Evolutionary conservation across 1,284 basidiomycete species (phyloP), one percentile per base, ranked within the genome.

Genomic region (Kalmanozyma brasiliensis): DNA sequence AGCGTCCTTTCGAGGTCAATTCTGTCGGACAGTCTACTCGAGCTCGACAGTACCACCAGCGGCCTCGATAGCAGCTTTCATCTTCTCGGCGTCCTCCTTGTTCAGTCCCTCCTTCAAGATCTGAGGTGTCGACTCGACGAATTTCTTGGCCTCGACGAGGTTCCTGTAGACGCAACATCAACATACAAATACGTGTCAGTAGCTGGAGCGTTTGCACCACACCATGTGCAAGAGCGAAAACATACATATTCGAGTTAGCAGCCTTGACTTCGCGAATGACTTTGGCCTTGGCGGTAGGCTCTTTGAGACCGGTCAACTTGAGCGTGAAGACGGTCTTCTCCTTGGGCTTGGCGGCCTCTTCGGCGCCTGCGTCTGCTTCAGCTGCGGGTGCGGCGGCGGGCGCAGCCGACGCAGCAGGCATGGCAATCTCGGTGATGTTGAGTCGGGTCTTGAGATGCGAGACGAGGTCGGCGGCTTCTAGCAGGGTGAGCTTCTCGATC

Each of bases 281-380:
- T 86, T 99, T 99, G 37, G 96, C 92, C 84, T 99, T 82, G 19
- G 80, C 80, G 11, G 66, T 69, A n/a, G 79, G 64, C n/a, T 78
- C 72, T 47, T 76, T 74, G 14, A 82, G 55, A 14, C 77, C 79
- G 22, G 59, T 66, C 26, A 82, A 64, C 42, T 90, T 95, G 80
- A 98, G 89, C 75, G 90, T 95, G 85, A 99, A 98, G 38, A 95
- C 88, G 8, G 94, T 96, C 89, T 98, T 98, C 85, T 98, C 96
- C 85, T 97, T 98, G 46, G 94, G 94, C 83, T 96, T 96, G 83
- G 94, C 94, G 87, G 93, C 74, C 5, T 87, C 85, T 11, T 85
- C 85, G 19, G 86, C 26, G 26, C 26, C 85, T 17, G 88, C 86
- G 10, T 67, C 81, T 1, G 65, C 52, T 16, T 83, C 82, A 13